These are phyloP conservation scores for Pythium grandisporangium DNA, from an alignment of 352 stramenopile genomes.

Conservation along the genomic window DNA sequence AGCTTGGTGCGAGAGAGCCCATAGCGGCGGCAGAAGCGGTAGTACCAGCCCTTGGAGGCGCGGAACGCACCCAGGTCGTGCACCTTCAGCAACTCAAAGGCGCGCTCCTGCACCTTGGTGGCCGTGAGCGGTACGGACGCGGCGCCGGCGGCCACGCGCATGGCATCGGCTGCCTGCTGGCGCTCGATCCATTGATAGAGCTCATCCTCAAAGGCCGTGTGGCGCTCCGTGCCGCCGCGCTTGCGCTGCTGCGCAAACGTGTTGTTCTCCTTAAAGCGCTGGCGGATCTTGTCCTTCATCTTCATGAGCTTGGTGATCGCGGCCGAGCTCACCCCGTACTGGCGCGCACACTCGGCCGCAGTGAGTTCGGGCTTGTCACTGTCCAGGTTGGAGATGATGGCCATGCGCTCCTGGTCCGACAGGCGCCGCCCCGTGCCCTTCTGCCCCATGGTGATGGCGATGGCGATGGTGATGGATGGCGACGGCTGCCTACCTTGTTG, in stretches of 20 bases:
- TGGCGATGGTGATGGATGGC: no score
- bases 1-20: conserved; percentile 31
- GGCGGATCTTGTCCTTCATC: conserved; percentile 52
- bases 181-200: conserved; percentile 40
- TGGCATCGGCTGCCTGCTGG: conserved; percentile 2
- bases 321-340: conserved; percentile 58
- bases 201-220: conserved; percentile 35
- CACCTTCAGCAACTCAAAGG: conserved; percentile 13
- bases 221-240: conserved; percentile 38
- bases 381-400: conserved; percentile 64
- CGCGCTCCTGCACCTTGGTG: conserved; percentile 11
- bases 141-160: background rate
- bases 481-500: no score
- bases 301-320: conserved; percentile 81
- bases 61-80: conserved; percentile 15
- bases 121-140: conserved; percentile 7
- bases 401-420: conserved; percentile 65
- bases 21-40: conserved; percentile 64
- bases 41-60: conserved; percentile 73
- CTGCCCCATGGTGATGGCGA: conserved; percentile 12
- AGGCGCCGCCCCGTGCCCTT: conserved; percentile 51
- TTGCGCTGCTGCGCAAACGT: conserved; percentile 35
- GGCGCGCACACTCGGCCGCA: conserved; percentile 39
- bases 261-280: conserved; percentile 44
- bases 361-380: conserved; percentile 38